Conservation (phyloP, 306 rosid genomes). For the Potentilla sterilis region DNA sequence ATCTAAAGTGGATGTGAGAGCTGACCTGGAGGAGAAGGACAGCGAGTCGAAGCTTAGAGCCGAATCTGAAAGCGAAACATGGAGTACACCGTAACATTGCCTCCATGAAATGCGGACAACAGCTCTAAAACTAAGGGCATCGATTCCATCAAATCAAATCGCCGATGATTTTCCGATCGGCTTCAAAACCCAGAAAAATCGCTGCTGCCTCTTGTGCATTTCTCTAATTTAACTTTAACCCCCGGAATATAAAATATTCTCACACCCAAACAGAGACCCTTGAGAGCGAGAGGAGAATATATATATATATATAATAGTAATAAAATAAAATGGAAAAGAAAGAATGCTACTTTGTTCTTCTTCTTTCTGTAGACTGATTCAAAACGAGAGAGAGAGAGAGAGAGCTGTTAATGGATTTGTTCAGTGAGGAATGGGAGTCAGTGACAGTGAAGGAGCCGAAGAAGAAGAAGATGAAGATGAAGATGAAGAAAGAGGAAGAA, state of each 20-base stretch:
- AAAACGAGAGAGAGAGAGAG: slow-evolving; percentile 28
- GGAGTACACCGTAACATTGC: slow-evolving; percentile 48
- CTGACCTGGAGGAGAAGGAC: slow-evolving; percentile 61
- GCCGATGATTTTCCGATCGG: slow-evolving; percentile 59
- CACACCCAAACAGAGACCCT: slow-evolving; percentile 8
- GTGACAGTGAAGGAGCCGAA: slow-evolving; percentile 41
- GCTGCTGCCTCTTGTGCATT: slow-evolving; percentile 51
- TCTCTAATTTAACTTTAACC: slow-evolving; percentile 6
- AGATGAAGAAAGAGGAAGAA: no score
- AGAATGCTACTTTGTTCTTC: background rate
- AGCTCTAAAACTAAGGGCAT: slow-evolving; percentile 27
- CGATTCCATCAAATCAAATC: slow-evolving; percentile 88
- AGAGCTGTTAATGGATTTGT: slow-evolving; percentile 7
- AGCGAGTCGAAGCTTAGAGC: slow-evolving; percentile 42
- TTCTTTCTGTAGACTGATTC: slow-evolving; percentile 24
- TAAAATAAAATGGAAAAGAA: background rate
- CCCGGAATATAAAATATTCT: background rate
- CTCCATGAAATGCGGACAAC: slow-evolving; percentile 55
- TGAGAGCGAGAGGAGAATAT: background rate
- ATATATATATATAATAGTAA: no score
- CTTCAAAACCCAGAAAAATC: slow-evolving; percentile 37
- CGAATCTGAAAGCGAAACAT: slow-evolving; percentile 47
- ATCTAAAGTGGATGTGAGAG: slow-evolving; percentile 1
- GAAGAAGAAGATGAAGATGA: background rate
- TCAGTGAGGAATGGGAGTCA: slow-evolving; percentile 29